phyloP scores from a whole-genome alignment of 1,139 yeast species.

The Nakaseomyces glabratus region DNA sequence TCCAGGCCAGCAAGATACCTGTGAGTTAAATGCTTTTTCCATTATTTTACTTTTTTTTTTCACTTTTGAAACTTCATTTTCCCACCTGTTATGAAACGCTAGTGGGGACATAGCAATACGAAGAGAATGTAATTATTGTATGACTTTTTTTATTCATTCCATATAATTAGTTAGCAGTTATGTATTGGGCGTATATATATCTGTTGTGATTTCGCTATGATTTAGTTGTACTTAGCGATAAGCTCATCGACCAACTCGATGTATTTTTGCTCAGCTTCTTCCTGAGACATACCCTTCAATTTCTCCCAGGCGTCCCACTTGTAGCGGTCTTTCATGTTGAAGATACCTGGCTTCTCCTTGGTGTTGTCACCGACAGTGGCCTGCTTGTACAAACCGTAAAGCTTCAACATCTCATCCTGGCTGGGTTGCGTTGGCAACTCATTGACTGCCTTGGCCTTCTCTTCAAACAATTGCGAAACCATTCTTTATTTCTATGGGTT shows the following conservation, averaged over 20 bases:
- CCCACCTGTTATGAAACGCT: no score
- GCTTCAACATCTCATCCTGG: constrained; percentile 74
- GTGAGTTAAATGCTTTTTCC: no score
- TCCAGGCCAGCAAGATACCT: no score
- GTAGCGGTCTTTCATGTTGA: constrained; percentile 90
- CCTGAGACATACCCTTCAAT: constrained; percentile 74
- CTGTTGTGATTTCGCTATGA: no score
- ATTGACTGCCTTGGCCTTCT: constrained; percentile 70
- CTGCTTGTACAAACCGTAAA: constrained; percentile 91
- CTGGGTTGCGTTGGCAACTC: constrained; percentile 66
- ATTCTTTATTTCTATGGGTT: constrained; percentile 13
- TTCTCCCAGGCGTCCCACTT: constrained; percentile 97
- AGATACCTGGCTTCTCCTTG: constrained; percentile 64
- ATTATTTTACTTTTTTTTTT: no score
- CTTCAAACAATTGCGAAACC: constrained; percentile 31
- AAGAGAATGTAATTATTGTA: no score
- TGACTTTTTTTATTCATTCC: no score
- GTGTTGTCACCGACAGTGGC: constrained; percentile 93
- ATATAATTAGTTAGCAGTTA: no score
- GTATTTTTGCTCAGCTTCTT: constrained; percentile 80
- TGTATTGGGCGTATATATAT: no score
- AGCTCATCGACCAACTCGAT: constrained; percentile 66
- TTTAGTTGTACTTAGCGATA: constrained; percentile 39
- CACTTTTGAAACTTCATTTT: no score
- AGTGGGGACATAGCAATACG: no score